Evolutionary conservation across 1,284 basidiomycete genomes (phyloP).

Genomic region (Heterobasidion irregulare): DNA sequence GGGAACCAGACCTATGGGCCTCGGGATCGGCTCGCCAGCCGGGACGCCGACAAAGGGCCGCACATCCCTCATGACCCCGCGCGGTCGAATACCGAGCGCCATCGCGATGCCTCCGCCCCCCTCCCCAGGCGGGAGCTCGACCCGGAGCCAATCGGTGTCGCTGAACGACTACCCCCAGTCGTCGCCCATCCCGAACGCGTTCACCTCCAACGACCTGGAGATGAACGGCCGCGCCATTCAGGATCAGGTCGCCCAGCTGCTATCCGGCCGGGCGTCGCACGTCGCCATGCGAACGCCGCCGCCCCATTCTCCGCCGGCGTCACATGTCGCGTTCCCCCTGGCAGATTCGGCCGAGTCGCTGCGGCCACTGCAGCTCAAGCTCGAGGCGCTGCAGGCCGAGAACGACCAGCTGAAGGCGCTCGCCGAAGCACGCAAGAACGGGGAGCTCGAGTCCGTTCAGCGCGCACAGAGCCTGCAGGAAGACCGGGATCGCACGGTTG

Average conservation of each 20-base stretch:
- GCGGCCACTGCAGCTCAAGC: slow-evolving; percentile 38
- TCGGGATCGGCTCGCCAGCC: slow-evolving; percentile 31
- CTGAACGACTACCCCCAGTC: slow-evolving; percentile 21
- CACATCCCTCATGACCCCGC: slow-evolving; percentile 44
- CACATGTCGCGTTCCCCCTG: slow-evolving; percentile 11
- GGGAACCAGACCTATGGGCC: slow-evolving; percentile 25
- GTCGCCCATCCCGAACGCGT: background rate
- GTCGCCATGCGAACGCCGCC: background rate
- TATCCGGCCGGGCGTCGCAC: slow-evolving; percentile 23
- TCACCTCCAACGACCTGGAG: slow-evolving; percentile 5
- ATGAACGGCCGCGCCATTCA: slow-evolving; percentile 31
- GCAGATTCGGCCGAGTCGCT: slow-evolving; percentile 25
- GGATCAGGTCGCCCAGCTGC: slow-evolving; percentile 39
- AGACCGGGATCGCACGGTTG: slow-evolving; percentile 38
- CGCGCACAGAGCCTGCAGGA: slow-evolving; percentile 25
- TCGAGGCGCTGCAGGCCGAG: slow-evolving; percentile 53
- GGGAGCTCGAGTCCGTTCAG: slow-evolving; percentile 8
- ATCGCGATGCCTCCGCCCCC: slow-evolving; percentile 73
- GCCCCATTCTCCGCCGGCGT: slow-evolving; percentile 17
- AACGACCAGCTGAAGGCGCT: slow-evolving; percentile 28
- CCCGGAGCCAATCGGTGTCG: slow-evolving; percentile 22
- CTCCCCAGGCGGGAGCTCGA: slow-evolving; percentile 35
- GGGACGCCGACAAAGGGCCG: slow-evolving; percentile 36
- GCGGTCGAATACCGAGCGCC: slow-evolving; percentile 60
- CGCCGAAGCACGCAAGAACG: slow-evolving; percentile 7